Evolutionary conservation across 345 rosid genomes (phyloP), one percentile per base, ranked within the genome.

Genomic region (Turnera subulata): DNA sequence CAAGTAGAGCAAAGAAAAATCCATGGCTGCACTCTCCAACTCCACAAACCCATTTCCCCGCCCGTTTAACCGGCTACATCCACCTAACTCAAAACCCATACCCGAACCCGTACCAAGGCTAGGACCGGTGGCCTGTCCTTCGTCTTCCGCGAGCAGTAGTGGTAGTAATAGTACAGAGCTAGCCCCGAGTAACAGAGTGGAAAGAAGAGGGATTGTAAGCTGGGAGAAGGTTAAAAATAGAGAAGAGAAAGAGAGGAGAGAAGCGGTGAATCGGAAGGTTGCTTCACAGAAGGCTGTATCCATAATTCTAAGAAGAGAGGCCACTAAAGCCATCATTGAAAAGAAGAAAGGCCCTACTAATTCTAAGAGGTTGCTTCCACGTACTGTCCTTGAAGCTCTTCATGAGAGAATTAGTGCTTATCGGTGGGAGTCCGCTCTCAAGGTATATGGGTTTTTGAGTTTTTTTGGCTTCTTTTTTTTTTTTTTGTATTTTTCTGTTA

Each of bases 401-500:
- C 85, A 82, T 51, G 98, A 91, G 39, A 63, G 96, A 54, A 83
- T 88, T 46, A 82, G 90, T 9, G 95, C 95, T 60, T 69, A 84
- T 62, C 88, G 92, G 0, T 91, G 98, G 98, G 87, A 84, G 55
- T 91, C 98, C 53, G 92, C 96, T 67, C 95, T 91, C 56, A 80
- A 80, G 88, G 98, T 80, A 0, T n/a, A 38, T 0, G 59, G 29
- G 12, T 45, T 17, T n/a, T 10, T 24, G 11, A 8, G 26, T 63
- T 16, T 24, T 15, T 33, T 8, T 18, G 11, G 2, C 15, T 39
- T 35, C 4, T 11, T 46, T 50, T 43, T 32, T 13, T 15, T 56
- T 17, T 14, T 15, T 14, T 49, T 49, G 11, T 48, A 10, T 11
- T 2, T 11, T 42, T 9, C 16, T 56, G 56, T 4, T 29, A 4